phyloP scores from a whole-genome alignment of 352 stramenopile species.

The Pythium apleroticum region DNA sequence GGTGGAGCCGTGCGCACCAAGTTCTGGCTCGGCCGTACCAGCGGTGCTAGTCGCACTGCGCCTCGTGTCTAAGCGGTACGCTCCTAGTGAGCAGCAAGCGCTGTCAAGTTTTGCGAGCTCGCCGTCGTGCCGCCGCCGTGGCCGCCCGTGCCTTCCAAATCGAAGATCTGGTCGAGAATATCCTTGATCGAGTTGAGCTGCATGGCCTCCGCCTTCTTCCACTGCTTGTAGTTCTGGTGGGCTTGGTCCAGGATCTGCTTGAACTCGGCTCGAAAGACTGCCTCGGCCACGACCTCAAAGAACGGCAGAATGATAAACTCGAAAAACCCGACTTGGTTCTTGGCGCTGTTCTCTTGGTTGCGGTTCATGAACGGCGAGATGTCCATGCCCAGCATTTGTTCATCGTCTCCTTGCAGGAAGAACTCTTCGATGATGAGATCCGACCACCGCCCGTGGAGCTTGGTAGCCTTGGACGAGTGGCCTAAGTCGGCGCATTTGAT shows the following conservation, averaged over 20 bases:
- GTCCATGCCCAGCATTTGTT: conserved; percentile 86
- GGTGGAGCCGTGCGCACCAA: conserved; percentile 42
- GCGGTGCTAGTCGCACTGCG: conserved; percentile 7
- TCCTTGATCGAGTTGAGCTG: conserved; percentile 86
- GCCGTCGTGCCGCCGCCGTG: neutral
- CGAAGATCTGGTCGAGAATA: conserved; percentile 78
- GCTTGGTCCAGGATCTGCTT: conserved; percentile 80
- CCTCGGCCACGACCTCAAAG: conserved; percentile 77
- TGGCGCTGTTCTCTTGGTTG: conserved; percentile 82
- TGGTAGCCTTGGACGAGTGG: conserved; percentile 87
- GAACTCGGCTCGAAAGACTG: conserved; percentile 74
- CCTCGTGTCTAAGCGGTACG: conserved; percentile 16
- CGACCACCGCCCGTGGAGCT: conserved; percentile 87
- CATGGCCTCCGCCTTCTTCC: conserved; percentile 75
- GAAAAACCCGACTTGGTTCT: conserved; percentile 86
- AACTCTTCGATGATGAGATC: conserved; percentile 94
- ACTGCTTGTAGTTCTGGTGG: conserved; percentile 82
- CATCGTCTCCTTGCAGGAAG: conserved; percentile 93
- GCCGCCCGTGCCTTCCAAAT: conserved; percentile 33
- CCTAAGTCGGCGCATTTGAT: conserved; percentile 92
- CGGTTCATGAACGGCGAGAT: conserved; percentile 93
- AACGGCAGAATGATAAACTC: conserved; percentile 86
- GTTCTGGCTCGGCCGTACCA: conserved; percentile 66
- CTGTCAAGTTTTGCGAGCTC: conserved; percentile 5
- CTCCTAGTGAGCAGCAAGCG: neutral